Conservation (phyloP, 345 rosid genomes). For the Eucalyptus leucophloia region DNA sequence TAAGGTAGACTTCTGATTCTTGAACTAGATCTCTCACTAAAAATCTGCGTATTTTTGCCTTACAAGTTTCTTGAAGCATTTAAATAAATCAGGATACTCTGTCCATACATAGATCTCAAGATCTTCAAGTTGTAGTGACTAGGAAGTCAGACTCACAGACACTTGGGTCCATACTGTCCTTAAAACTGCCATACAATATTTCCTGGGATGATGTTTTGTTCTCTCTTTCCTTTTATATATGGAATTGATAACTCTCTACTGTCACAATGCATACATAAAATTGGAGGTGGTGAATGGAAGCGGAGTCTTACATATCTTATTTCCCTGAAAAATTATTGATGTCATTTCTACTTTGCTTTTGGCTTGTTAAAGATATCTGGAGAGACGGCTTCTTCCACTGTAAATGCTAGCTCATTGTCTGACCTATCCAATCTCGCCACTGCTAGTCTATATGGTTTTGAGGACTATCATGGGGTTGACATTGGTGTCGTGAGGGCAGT, state of each 20-base stretch:
- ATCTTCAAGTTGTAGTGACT: not conserved
- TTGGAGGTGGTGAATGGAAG: not conserved
- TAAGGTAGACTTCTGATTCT: conserved; percentile 34
- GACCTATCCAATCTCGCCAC: conserved; percentile 70
- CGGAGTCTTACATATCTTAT: not conserved
- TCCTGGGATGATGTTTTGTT: not conserved
- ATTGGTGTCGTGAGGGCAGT: conserved; percentile 93
- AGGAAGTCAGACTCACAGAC: not conserved
- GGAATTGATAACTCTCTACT: not conserved
- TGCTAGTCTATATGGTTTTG: conserved; percentile 84
- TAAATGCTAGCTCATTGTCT: conserved; percentile 70
- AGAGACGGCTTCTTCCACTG: conserved; percentile 84
- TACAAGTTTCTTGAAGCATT: not conserved
- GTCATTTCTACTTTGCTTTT: not conserved
- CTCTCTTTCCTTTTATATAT: not conserved
- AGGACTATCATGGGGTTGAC: conserved; percentile 97
- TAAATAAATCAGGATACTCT: no score
- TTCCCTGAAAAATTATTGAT: not conserved
- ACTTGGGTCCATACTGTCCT: not conserved
- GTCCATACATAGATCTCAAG: not conserved
- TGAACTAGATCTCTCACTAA: not conserved
- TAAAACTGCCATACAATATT: not conserved
- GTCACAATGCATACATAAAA: not conserved
- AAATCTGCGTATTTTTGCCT: not conserved
- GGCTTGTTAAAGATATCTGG: conserved; percentile 66